A percentile compares a stretch with the other conserved stretches of the same genome.
Evolutionary conservation across 2,329 filamentous ascomycete species (phyloP).

Genomic region (Diaporthe sp.): DNA sequence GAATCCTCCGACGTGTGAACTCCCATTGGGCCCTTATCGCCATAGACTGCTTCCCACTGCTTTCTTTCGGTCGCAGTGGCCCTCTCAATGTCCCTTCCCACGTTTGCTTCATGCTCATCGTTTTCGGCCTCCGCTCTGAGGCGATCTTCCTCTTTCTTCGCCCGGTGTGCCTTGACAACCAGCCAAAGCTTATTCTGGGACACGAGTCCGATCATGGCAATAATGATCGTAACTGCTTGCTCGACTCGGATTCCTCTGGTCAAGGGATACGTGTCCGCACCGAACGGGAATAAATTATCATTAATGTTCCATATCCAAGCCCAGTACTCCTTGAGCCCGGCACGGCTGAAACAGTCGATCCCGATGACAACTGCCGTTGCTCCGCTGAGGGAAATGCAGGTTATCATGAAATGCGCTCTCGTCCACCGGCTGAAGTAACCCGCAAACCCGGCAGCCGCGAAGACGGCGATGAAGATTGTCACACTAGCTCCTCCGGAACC

Average conservation of each 20-base stretch:
- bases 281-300: conserved; percentile 81
- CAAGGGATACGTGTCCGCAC: conserved; percentile 83
- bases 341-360: conserved; percentile 89
- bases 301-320: conserved; percentile 91
- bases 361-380: conserved; percentile 84
- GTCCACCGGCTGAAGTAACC: conserved; percentile 85
- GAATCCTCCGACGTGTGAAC: conserved; percentile 60
- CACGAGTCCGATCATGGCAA: conserved; percentile 80
- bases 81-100: conserved; percentile 76
- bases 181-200: conserved; percentile 91
- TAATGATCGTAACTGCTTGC: conserved; percentile 80
- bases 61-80: conserved; percentile 71
- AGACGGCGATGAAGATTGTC: conserved; percentile 80
- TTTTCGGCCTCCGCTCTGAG: conserved; percentile 66
- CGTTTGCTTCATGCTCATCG: conserved; percentile 75
- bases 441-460: conserved; percentile 77
- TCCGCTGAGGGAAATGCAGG: conserved; percentile 82
- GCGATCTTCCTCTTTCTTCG: conserved; percentile 63
- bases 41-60: conserved; percentile 85
- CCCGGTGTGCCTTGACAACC: conserved; percentile 75
- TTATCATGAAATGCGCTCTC: conserved; percentile 81
- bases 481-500: conserved; percentile 68
- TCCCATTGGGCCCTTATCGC: conserved; percentile 59
- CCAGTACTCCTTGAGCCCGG: conserved; percentile 98
- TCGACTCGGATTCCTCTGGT: conserved; percentile 91